Base-by-base conservation (phyloP, 148 eudicot species). In the Fallopia convolvulus region DNA sequence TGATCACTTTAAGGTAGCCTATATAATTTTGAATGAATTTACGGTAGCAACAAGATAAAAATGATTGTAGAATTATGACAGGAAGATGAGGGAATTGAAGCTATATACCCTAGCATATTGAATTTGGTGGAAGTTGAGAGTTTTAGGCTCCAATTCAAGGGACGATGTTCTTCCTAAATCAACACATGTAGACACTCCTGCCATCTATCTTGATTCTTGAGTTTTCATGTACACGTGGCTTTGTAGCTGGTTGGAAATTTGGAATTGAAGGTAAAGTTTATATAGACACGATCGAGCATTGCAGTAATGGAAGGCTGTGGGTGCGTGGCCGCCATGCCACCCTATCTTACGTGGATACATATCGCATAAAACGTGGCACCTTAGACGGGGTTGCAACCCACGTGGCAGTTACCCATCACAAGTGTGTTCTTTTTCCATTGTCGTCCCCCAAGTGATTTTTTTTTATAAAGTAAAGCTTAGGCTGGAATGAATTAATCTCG, bases 131-230 rank as follows among this genome's bases (percentile, higher is more conserved):
- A 79, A 56, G 70, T 78, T 74, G 49, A 89, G 90, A 40, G 92
- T 89, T 0, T 81, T 80, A 77, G 92, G 90, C 79, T 89, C 92
- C 2, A 23, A 76, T 68, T 89, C 92, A 0, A 89, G 82, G 0
- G 92, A 89, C 5, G 90, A 87, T 72, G 77, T 82, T 23, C 89
- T 79, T 18, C 82, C 92, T 2, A 23, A 76, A 68, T 87, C 92
- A 0, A 89, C 61, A 21, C 1, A 55, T n/a, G 61, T n/a, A 55
- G 61, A 55, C 26, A 4, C 61, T 55, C 26, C 26, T 20, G 61
- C 61, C 61, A 55, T 55, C 9, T n/a, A 11, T 11, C 47, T 42
- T 42, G 50, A 48, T 0, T 42, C n/a, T n/a, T n/a, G n/a, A n/a
- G n/a, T 42, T 48, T 11, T 48, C 15, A 2, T 11, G 50, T 48